Evolutionary conservation across 768 basidiomycete species (phyloP).

Genomic region (Lactifluus echinatus): DNA sequence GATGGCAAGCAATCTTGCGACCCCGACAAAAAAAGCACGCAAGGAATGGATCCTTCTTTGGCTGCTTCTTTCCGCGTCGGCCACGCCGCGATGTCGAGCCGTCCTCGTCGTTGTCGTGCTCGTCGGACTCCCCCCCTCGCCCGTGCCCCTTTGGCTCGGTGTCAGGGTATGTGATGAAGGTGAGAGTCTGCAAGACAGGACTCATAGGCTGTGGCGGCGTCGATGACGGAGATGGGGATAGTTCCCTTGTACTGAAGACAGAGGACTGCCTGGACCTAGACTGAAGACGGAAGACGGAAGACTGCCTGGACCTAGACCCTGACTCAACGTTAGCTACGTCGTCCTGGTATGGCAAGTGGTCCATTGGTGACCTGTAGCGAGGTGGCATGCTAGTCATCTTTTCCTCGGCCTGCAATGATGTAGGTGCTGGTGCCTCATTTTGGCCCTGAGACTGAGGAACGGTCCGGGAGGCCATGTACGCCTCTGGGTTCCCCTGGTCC

Average conservation of each 20-base stretch:
- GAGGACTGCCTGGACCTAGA: background rate
- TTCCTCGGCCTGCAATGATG: background rate
- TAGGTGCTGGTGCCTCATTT: background rate
- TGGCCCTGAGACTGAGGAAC: background rate
- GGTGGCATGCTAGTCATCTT: background rate
- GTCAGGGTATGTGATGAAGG: constrained; percentile 15
- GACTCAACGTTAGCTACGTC: background rate
- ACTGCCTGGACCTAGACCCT: background rate
- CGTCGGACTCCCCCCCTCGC: background rate
- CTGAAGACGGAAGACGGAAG: background rate
- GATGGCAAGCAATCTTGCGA: constrained; percentile 34
- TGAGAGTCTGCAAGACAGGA: constrained; percentile 5
- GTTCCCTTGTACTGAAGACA: background rate
- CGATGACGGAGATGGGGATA: background rate
- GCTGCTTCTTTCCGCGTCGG: constrained; percentile 23
- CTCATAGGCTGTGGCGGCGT: constrained; percentile 5
- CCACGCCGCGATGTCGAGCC: constrained; percentile 21
- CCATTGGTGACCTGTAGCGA: constrained; percentile 16
- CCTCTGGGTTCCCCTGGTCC: background rate
- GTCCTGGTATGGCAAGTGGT: constrained; percentile 17
- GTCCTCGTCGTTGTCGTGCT: constrained; percentile 12
- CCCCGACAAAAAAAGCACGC: constrained; percentile 34
- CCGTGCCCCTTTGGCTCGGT: constrained; percentile 1
- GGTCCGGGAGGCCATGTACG: background rate
- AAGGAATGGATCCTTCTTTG: constrained; percentile 32